Base-by-base conservation (phyloP, 139 green algal genomes). In the Chlorokybus atmophyticus region DNA sequence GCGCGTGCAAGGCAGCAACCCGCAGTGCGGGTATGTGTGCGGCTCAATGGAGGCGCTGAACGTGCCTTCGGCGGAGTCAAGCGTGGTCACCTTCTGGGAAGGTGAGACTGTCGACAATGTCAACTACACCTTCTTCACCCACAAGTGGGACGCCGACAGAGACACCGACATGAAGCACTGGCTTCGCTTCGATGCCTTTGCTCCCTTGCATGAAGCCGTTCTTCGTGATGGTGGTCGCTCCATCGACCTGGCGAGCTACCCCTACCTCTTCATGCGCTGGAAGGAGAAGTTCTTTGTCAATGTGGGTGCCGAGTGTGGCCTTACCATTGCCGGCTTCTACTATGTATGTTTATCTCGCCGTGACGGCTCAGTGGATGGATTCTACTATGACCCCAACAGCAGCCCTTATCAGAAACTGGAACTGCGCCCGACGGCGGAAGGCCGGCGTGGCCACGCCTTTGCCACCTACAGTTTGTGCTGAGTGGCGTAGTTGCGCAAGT, bases 271-370 rank as follows among this genome's bases (percentile, higher is more conserved):
- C 59, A 83, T 88, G 83, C 61, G 83, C 14, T 89, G 81, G 80
- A 90, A 92, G 66, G 83, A 90, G 60, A 71, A 81, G 60, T 79
- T 67, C 55, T 90, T 92, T 64, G 61, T 84, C 17, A 71, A 75
- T 24, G 59, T 57, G 27, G 48, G 60, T 8, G 25, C 66, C 23
- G 67, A 75, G n/a, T 82, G 74, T 53, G 71, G 77, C 7, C 66
- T 90, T 30, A 88, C 82, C 26, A 90, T 90, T 40, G 67, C 79
- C 6, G 75, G 80, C 27, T 87, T 87, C 52, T 87, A 88, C 59
- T 87, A 88, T 62, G 39, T 87, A 0, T 73, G 55, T 25, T 40
- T 85, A 30, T 39, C 32, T 3, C 27, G 62, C 56, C 1, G n/a
- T 29, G 38, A 86, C 56, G 82, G 82, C 3, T 30, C 53, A 3